phyloP scores from a whole-genome alignment of 345 rosid genomes.

The Citrus inodora region DNA sequence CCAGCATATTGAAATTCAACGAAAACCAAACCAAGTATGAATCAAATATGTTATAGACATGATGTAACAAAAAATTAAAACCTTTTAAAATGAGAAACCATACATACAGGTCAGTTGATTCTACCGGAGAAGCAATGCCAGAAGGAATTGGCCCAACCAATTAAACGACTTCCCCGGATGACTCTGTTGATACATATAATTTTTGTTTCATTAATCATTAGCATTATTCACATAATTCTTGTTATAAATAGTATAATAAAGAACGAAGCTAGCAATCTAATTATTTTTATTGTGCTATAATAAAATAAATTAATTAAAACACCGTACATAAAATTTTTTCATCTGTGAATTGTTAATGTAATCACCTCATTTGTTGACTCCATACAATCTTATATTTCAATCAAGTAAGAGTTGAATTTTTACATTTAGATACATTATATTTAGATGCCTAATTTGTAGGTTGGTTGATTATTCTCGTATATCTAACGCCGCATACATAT shows the following conservation, averaged over 20 bases:
- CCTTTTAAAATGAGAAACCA: background rate
- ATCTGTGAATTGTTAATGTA: too few relatives aligned
- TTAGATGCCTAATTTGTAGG: too few relatives aligned
- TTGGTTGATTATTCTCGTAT: too few relatives aligned
- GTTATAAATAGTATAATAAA: background rate
- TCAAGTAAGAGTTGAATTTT: too few relatives aligned
- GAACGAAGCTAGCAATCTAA: background rate
- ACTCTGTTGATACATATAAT: background rate
- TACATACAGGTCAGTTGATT: slow-evolving; percentile 30
- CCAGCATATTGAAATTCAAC: slow-evolving; percentile 27
- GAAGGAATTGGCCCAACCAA: slow-evolving; percentile 48
- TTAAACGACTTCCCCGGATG: too few relatives aligned
- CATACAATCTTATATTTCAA: too few relatives aligned
- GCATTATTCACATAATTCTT: background rate
- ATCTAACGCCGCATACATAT: too few relatives aligned
- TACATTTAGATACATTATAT: too few relatives aligned
- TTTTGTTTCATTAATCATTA: background rate
- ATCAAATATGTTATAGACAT: background rate
- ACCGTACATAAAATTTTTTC: background rate
- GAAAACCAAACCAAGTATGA: background rate
- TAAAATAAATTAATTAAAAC: too few relatives aligned
- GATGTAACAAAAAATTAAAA: background rate
- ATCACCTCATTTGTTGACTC: too few relatives aligned
- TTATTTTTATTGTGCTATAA: too few relatives aligned
- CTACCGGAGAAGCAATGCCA: slow-evolving; percentile 25